Base-by-base conservation (phyloP, 2,329 filamentous ascomycete genomes). In the Aspergillus intermedius region DNA sequence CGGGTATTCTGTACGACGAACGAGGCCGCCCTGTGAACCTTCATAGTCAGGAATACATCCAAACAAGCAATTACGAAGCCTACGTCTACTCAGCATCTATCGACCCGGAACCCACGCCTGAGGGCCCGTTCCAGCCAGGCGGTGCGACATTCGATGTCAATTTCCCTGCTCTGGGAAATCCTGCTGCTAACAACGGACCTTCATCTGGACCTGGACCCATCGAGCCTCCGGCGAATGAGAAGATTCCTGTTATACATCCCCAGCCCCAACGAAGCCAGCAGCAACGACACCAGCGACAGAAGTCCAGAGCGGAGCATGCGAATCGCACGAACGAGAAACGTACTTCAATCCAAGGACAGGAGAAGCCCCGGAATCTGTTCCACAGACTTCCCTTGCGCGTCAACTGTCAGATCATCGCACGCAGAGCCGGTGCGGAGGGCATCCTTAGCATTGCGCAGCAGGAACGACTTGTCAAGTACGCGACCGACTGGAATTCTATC, bases 371-470 rank as follows among this genome's bases (percentile, higher is more conserved):
- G 6, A 40, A 45, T 6, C 60, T 57, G 46, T 58, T 57, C n/a
- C 64, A 60, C 41, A 57, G 57, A 3, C 41, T 68, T 12, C 55
- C 64, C 4, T 49, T 64, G 21, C 53, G 60, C 3, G 4, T 63
- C 12, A 67, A 63, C 62, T 52, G 56, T 17, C 49, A 51, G 25
- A 65, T 68, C n/a, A 65, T 68, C 43, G 56, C 58, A 2, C 50
- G 61, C 9, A 60, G 60, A 15, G 52, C 59, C 15, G 57, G 54
- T 6, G 62, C 57, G 2, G 48, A 59, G 4, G 55, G 54, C 3
- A 53, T 65, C 22, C 44, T 68, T 23, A 58, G 58, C 44, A 28
- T 39, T 3, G 56, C 60, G 15, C 65, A 68, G 39, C 64, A 66
- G 48, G 46, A 46, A 10, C 50, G 52, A 10, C 58, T 68, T 32